Percentiles rank a stretch among this genome's conserved stretches.
phyloP scores from a whole-genome alignment of 352 stramenopile species.

The Paralagenidium karlingii region DNA sequence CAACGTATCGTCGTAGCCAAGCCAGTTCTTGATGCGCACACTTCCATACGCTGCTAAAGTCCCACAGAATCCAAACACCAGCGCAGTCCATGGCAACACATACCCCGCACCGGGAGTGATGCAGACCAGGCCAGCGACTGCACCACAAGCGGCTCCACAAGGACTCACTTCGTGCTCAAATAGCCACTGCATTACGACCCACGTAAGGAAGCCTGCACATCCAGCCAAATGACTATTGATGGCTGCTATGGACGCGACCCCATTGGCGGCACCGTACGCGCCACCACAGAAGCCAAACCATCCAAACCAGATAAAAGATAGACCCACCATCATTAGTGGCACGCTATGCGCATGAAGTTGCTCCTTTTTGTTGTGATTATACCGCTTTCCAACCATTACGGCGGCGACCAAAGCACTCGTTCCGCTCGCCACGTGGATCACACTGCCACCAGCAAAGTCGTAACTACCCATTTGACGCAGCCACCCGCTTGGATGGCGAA shows the following conservation, averaged over 20 bases:
- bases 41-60: slow-evolving; percentile 2
- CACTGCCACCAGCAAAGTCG: slow-evolving; percentile 23
- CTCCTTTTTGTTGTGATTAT: slow-evolving; percentile 5
- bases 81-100: slow-evolving; percentile 5
- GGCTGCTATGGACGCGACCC: slow-evolving; percentile 7
- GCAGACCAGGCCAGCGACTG: slow-evolving; percentile 7
- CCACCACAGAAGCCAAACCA: slow-evolving; percentile 17
- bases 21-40: slow-evolving; percentile 4
- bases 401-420: slow-evolving; percentile 10
- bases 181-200: slow-evolving; percentile 6
- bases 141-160: slow-evolving; percentile 2
- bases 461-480: slow-evolving; percentile 3
- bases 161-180: slow-evolving; percentile 2
- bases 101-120: slow-evolving; percentile 11
- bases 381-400: slow-evolving; percentile 6
- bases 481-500: slow-evolving; percentile 3
- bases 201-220: slow-evolving; percentile 6
- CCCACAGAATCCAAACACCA: slow-evolving; percentile 10
- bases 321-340: slow-evolving; percentile 15
- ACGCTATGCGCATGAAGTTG: slow-evolving; percentile 13
- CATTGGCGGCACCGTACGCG: slow-evolving; percentile 2
- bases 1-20: slow-evolving; percentile 10
- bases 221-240: slow-evolving; percentile 10
- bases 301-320: slow-evolving; percentile 11
- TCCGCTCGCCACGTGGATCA: slow-evolving; percentile 20